Conservation (phyloP, 1,139 yeast species). For the Suhomyces bolitotheri region DNA sequence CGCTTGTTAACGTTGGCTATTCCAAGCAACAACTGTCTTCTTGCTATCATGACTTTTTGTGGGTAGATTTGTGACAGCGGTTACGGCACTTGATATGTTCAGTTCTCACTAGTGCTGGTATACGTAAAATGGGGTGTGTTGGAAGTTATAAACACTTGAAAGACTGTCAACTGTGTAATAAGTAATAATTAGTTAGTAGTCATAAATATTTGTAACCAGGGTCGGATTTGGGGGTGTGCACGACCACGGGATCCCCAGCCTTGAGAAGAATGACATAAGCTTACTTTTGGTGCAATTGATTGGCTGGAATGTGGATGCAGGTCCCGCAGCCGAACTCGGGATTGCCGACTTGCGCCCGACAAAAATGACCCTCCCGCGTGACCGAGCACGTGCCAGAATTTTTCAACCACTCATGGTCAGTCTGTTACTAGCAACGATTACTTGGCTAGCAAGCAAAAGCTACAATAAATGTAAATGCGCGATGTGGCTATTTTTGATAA, state of each 20-base stretch:
- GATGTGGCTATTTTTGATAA: no score
- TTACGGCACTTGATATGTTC: background rate
- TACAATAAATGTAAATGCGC: no score
- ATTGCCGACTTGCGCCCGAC: constrained; percentile 1
- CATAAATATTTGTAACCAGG: no score
- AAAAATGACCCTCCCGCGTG: no score
- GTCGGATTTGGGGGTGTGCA: constrained; percentile 5
- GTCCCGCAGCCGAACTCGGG: constrained; percentile 10
- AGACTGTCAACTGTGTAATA: background rate
- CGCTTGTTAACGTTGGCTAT: constrained; percentile 18
- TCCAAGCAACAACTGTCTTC: constrained; percentile 17
- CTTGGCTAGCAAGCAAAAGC: no score
- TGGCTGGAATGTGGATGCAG: constrained; percentile 3
- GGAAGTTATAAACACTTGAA: no score
- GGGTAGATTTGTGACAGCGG: background rate
- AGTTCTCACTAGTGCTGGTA: background rate
- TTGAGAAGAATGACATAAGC: constrained; percentile 7
- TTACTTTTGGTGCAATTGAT: constrained; percentile 1
- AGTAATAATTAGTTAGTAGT: background rate
- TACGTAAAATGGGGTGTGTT: no score
- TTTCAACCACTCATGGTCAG: no score
- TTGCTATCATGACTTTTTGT: constrained; percentile 15
- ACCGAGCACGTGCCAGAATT: background rate
- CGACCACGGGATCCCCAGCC: constrained; percentile 12
- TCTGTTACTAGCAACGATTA: no score